phyloP scores from a whole-genome alignment of 2,329 filamentous ascomycete genomes.

The Paracamarosporium sp. region DNA sequence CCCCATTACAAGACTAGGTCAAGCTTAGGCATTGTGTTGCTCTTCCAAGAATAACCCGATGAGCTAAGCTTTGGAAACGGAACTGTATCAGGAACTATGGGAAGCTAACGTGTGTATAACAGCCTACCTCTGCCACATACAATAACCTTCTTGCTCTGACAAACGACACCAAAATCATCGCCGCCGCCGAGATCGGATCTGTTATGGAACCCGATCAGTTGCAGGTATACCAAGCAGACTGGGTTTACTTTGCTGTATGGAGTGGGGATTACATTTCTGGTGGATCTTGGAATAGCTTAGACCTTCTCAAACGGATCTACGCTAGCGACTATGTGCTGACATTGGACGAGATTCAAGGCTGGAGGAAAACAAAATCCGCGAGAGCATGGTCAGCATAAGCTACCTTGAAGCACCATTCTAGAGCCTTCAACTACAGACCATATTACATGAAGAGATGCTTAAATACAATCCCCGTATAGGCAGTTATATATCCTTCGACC shows the following conservation, averaged over 20 bases:
- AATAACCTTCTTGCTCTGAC: conserved; percentile 53
- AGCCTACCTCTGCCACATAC: conserved; percentile 54
- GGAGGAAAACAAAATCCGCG: conserved; percentile 15
- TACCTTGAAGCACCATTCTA: background rate
- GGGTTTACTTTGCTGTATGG: conserved; percentile 59
- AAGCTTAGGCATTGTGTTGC: too few relatives aligned
- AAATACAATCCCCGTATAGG: background rate
- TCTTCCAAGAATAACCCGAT: too few relatives aligned
- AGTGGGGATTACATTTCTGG: conserved; percentile 53
- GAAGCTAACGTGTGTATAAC: conserved; percentile 9
- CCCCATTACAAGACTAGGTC: too few relatives aligned
- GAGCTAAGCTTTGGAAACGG: too few relatives aligned
- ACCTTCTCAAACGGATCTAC: conserved; percentile 48
- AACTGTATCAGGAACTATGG: too few relatives aligned
- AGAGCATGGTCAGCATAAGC: background rate
- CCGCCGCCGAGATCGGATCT: conserved; percentile 56
- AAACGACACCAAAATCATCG: conserved; percentile 56
- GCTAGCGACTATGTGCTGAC: conserved; percentile 34
- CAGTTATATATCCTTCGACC: background rate
- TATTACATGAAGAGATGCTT: background rate
- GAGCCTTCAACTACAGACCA: too few relatives aligned
- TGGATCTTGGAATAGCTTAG: conserved; percentile 50
- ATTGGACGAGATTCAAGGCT: conserved; percentile 37
- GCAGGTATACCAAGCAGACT: conserved; percentile 55
- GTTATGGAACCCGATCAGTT: conserved; percentile 53